Evolutionary conservation across 192 early-diverging fungal genomes (phyloP).

Genomic region (Allomyces macrogynus): DNA sequence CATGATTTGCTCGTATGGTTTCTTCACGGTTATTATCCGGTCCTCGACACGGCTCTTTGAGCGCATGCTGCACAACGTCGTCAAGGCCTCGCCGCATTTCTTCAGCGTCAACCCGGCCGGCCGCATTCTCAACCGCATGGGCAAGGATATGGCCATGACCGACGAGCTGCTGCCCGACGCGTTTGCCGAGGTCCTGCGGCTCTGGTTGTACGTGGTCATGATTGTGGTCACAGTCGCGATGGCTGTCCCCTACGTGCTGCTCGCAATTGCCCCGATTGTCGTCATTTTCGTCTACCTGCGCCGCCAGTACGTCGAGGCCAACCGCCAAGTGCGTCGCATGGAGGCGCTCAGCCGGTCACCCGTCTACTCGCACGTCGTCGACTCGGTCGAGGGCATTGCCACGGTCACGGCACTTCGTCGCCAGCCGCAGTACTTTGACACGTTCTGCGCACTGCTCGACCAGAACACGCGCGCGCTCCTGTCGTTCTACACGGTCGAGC

Average conservation of each 20-base stretch:
- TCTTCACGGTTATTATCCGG: no score
- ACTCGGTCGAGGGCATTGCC: constrained; percentile 51
- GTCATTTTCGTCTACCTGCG: constrained; percentile 28
- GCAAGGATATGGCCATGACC: constrained; percentile 65
- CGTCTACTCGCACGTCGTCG: constrained; percentile 60
- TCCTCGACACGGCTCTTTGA: neutral
- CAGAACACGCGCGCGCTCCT: constrained; percentile 72
- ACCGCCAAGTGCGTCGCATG: constrained; percentile 74
- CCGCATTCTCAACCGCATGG: constrained; percentile 65
- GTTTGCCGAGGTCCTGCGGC: constrained; percentile 32
- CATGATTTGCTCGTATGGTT: no score
- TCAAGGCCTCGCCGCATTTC: constrained; percentile 26
- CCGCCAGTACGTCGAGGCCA: constrained; percentile 49
- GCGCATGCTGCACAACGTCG: constrained; percentile 9
- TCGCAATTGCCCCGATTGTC: constrained; percentile 32
- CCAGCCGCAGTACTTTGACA: constrained; percentile 38
- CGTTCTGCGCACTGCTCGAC: constrained; percentile 41
- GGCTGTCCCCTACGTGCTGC: constrained; percentile 28
- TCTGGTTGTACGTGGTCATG: constrained; percentile 44
- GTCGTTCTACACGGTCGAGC: constrained; percentile 65
- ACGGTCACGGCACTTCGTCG: constrained; percentile 71
- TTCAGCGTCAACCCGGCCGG: constrained; percentile 35
- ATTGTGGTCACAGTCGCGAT: constrained; percentile 40
- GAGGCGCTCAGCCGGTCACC: constrained; percentile 59
- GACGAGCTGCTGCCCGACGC: constrained; percentile 41